Evolutionary conservation across 2,329 filamentous ascomycete genomes (phyloP).

Genomic region (Xylaria arbuscula): DNA sequence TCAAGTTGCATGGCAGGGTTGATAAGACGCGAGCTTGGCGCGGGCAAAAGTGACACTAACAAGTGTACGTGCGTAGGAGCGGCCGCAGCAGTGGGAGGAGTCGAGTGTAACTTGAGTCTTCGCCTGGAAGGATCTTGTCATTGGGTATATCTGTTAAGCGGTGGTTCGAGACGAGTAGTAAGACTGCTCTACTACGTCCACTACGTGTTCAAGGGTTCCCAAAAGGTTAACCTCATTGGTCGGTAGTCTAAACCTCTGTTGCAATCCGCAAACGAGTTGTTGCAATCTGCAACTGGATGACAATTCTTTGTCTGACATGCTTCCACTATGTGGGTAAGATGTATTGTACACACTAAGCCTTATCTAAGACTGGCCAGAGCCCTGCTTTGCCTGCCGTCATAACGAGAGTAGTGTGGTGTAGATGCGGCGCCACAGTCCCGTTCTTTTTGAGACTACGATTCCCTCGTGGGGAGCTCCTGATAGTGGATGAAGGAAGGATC

Average conservation of each 20-base stretch:
- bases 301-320: slow-evolving; percentile 35
- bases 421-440: slow-evolving; percentile 21
- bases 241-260: slow-evolving; percentile 25
- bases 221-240: slow-evolving; percentile 18
- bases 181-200: slow-evolving; percentile 10
- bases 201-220: not conserved
- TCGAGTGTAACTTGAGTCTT: slow-evolving; percentile 21
- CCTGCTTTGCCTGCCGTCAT: slow-evolving; percentile 35
- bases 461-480: slow-evolving; percentile 23
- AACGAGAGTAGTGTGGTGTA: slow-evolving; percentile 11
- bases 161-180: slow-evolving; percentile 30
- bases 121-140: slow-evolving; percentile 17
- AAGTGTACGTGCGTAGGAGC: not conserved
- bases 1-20: slow-evolving; percentile 5
- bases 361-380: slow-evolving; percentile 29
- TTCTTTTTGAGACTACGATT: slow-evolving; percentile 30
- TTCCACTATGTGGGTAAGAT: slow-evolving; percentile 17
- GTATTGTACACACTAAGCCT: slow-evolving; percentile 34
- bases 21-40: slow-evolving; percentile 33
- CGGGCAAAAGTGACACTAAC: slow-evolving; percentile 3
- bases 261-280: slow-evolving; percentile 29
- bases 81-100: slow-evolving; percentile 8
- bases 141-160: slow-evolving; percentile 23
- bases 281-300: slow-evolving; percentile 38
- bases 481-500: slow-evolving; percentile 20